Evolutionary conservation across 495 filamentous ascomycete species (phyloP).

Genomic region (Friedmanniomyces endolithicus): DNA sequence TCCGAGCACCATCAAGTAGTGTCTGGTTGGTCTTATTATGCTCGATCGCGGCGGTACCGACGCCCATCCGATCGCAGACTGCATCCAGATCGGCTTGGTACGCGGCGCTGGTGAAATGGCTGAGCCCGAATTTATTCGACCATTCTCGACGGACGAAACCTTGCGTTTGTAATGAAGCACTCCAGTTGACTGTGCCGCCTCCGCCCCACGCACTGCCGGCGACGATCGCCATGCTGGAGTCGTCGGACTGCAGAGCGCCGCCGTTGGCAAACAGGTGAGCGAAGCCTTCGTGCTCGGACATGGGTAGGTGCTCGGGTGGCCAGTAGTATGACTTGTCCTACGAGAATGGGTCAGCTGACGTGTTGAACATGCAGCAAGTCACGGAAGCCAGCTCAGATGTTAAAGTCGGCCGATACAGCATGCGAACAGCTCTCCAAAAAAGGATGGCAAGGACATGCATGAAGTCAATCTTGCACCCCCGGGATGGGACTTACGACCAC

Average conservation of each 20-base stretch:
- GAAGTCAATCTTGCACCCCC: background rate
- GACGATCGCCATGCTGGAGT: conserved; percentile 47
- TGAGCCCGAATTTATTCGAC: conserved; percentile 53
- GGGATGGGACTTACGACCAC: conserved; percentile 48
- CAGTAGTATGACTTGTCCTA: conserved; percentile 58
- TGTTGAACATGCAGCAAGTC: too few relatives aligned
- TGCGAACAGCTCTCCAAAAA: too few relatives aligned
- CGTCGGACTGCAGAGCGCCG: conserved; percentile 37
- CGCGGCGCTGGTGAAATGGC: conserved; percentile 62
- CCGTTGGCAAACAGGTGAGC: conserved; percentile 45
- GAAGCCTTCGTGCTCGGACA: conserved; percentile 44
- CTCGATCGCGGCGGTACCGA: conserved; percentile 48
- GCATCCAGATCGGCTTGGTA: conserved; percentile 68
- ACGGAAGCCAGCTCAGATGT: background rate
- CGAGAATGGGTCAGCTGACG: too few relatives aligned
- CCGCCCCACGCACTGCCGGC: conserved; percentile 72
- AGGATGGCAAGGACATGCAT: too few relatives aligned
- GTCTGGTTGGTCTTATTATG: conserved; percentile 60
- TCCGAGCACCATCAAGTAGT: conserved; percentile 61
- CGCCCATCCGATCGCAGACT: conserved; percentile 64
- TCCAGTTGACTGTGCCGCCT: conserved; percentile 82
- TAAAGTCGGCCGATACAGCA: too few relatives aligned
- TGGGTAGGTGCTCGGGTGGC: conserved; percentile 59
- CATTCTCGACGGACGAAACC: conserved; percentile 72
- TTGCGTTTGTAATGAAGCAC: conserved; percentile 70